Percentiles rank a stretch among this genome's conserved stretches.
phyloP scores from a whole-genome alignment of 768 basidiomycete genomes.

The Xerocomus brunneocitrinus region DNA sequence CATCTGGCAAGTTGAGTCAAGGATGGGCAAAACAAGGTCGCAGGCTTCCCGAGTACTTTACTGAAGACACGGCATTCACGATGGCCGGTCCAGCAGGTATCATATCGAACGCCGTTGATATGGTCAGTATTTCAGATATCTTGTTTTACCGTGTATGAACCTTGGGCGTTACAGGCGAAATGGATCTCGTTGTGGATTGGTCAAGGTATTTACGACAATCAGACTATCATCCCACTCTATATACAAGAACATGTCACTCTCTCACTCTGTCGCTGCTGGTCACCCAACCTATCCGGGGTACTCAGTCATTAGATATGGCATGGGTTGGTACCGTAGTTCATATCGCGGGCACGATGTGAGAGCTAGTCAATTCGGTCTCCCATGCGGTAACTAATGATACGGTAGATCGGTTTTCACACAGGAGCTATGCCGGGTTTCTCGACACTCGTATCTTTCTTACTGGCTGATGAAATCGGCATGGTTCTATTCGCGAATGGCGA shows the following conservation, averaged over 20 bases:
- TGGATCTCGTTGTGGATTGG: slow-evolving; percentile 38
- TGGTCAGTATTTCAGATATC: slow-evolving; percentile 29
- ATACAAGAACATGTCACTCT: slow-evolving; percentile 29
- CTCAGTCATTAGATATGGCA: slow-evolving; percentile 36
- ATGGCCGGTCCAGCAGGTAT: slow-evolving; percentile 40
- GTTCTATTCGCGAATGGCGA: slow-evolving; percentile 32
- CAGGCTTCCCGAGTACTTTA: slow-evolving; percentile 31
- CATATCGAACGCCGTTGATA: slow-evolving; percentile 39
- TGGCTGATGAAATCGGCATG: slow-evolving; percentile 34
- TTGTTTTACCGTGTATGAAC: background rate
- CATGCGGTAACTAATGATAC: background rate
- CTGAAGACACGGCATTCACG: slow-evolving; percentile 20
- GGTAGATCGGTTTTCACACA: slow-evolving; percentile 32
- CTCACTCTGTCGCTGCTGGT: slow-evolving; percentile 23
- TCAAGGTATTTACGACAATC: slow-evolving; percentile 29
- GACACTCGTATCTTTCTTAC: slow-evolving; percentile 31
- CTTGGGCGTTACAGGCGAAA: slow-evolving; percentile 25
- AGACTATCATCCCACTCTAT: slow-evolving; percentile 32
- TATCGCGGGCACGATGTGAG: slow-evolving; percentile 40
- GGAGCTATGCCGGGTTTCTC: slow-evolving; percentile 36
- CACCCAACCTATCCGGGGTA: slow-evolving; percentile 10
- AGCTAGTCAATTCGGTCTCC: background rate
- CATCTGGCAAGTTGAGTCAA: slow-evolving; percentile 31
- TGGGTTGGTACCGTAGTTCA: slow-evolving; percentile 40
- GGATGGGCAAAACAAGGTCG: slow-evolving; percentile 32